These are phyloP conservation scores for Tricholoma furcatifolium DNA, from an alignment of 768 basidiomycete genomes.

Conservation along the genomic window DNA sequence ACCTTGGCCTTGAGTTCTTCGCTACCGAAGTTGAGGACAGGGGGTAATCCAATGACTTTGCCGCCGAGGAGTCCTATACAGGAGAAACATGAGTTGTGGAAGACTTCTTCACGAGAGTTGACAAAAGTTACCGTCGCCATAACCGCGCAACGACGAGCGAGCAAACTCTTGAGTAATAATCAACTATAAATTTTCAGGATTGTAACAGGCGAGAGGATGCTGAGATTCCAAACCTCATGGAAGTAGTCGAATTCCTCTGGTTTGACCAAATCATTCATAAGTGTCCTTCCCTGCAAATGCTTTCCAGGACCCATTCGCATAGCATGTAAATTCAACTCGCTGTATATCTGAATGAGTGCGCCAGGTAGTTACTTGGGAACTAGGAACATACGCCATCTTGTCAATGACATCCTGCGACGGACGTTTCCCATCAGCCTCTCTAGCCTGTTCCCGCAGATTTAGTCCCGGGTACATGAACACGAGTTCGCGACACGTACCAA, in stretches of 20 bases:
- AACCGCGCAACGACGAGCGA: constrained; percentile 72
- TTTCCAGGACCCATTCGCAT: constrained; percentile 96
- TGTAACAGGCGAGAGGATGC: not conserved
- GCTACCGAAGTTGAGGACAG: constrained; percentile 85
- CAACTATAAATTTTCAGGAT: constrained; percentile 40
- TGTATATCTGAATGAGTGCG: constrained; percentile 31
- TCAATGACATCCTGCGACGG: constrained; percentile 78
- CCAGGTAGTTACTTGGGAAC: constrained; percentile 50
- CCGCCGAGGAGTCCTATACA: constrained; percentile 65
- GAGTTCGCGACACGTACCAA: constrained; percentile 17
- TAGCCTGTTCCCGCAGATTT: constrained; percentile 34
- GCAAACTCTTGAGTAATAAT: constrained; percentile 84
- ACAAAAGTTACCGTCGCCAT: constrained; percentile 63
- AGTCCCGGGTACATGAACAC: not conserved
- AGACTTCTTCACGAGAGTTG: not conserved
- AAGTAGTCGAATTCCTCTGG: constrained; percentile 92
- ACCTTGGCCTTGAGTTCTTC: constrained; percentile 57
- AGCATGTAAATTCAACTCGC: constrained; percentile 72
- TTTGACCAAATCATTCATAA: constrained; percentile 82
- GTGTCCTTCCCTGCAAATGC: constrained; percentile 76
- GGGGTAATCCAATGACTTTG: constrained; percentile 83
- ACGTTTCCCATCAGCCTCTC: constrained; percentile 87
- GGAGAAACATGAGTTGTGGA: constrained; percentile 18
- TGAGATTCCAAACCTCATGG: constrained; percentile 57
- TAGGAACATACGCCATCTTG: constrained; percentile 80